These are phyloP conservation scores for Cyberlindnera samutprakarnensis DNA, from an alignment of 805 yeast species.

Conservation along the genomic window DNA sequence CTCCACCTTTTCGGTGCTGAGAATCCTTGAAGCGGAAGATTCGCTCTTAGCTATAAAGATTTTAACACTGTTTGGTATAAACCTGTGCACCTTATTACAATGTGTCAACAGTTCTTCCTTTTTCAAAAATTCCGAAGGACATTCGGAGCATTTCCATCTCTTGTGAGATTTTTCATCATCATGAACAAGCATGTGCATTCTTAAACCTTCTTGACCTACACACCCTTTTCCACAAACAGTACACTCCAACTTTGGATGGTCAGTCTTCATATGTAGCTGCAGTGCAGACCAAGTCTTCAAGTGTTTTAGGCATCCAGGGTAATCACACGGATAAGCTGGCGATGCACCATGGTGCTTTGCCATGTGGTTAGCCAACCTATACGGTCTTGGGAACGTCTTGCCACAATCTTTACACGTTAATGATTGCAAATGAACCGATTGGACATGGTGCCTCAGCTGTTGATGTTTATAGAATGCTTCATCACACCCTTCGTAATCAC, in stretches of 20 bases:
- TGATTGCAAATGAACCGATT: constrained; percentile 48
- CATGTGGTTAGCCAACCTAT: constrained; percentile 58
- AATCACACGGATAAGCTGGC: constrained; percentile 53
- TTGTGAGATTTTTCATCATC: constrained; percentile 32
- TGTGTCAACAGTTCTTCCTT: constrained; percentile 53
- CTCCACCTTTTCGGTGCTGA: constrained; percentile 19
- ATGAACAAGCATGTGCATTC: constrained; percentile 70
- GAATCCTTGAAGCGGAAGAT: background rate
- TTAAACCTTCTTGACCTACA: constrained; percentile 63
- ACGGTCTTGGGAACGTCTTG: constrained; percentile 55
- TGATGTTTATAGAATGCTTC: constrained; percentile 71
- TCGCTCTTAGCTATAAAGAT: background rate
- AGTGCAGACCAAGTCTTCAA: constrained; percentile 71
- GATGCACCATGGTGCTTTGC: constrained; percentile 54
- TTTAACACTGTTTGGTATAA: constrained; percentile 14
- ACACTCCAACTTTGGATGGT: constrained; percentile 67
- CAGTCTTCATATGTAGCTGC: constrained; percentile 60
- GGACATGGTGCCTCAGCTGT: constrained; percentile 64
- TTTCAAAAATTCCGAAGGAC: constrained; percentile 44
- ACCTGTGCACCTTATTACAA: constrained; percentile 37
- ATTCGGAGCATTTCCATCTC: constrained; percentile 59
- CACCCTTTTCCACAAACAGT: constrained; percentile 59
- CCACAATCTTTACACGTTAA: constrained; percentile 58
- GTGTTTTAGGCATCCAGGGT: constrained; percentile 48
- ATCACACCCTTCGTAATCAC: constrained; percentile 54